Base-by-base conservation (phyloP, 2,329 filamentous ascomycete genomes). In the Ascochyta pisi region DNA sequence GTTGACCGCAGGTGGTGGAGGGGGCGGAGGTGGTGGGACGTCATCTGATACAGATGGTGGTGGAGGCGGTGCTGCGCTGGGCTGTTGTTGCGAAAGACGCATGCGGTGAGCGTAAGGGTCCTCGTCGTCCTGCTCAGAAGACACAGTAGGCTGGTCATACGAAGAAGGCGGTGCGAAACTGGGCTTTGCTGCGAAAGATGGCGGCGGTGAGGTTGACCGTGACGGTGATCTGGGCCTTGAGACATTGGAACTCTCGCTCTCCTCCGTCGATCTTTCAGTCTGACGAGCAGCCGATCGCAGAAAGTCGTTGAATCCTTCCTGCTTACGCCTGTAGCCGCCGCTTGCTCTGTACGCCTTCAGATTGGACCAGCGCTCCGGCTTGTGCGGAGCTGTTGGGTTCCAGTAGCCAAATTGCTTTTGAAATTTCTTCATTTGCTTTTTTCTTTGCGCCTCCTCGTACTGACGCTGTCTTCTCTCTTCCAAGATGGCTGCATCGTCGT, bases 401-500 rank as follows among this genome's bases (percentile, higher is more conserved):
- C 84, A 82, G 57, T 86, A 83, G 67, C 65, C 66, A 38, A 85
- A 84, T 74, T 88, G 89, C 81, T 90, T 90, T 76, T 89, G 88
- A 71, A 88, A 89, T 76, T 90, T 92, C 77, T 88, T 89, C 56
- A 68, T 59, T 57, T 91, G 87, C 38, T 78, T 76, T 67, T 80
- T 81, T 42, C 73, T 74, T 57, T 91, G 87, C 13, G 91, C 62
- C 39, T 69, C 90, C 52, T 91, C 91, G 45, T 91, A 86, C 70
- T 90, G 86, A 52, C 87, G 84, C 77, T 90, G 90, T 68, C 89
- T 84, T 19, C 76, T 79, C 40, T 80, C 81, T 71, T 91, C 92
- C 59, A 87, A 85, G 61, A 81, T 83, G 62, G 86, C 83, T 26
- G 84, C 82, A 67, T 92, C 92, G 52, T 96, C 91, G 64, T 96